Evolutionary conservation across 208 protist species (phyloP), one percentile per base, ranked within the genome.

Genomic region (Leishmania lainsoni): DNA sequence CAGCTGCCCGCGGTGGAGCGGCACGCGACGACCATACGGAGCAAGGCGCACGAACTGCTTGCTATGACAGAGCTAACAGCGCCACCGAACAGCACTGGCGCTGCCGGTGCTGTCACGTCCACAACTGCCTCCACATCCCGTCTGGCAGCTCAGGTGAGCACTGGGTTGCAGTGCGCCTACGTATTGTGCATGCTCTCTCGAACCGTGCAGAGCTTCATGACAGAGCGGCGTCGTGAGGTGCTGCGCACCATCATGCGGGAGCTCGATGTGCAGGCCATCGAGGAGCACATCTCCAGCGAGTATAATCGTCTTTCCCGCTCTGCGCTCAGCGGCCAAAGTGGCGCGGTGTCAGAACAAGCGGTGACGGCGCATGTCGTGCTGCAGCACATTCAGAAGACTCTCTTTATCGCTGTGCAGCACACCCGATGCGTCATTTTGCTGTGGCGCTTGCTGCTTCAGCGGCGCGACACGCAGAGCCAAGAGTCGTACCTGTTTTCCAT

Each of bases 181-280:
- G 85, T 86, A 58, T 79, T 95, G 22, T 89, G 88, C 26, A 90
- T 77, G 69, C 86, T 95, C 48, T 84, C 87, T 35, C 83, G 88
- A 20, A 88, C 88, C 10, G 75, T 94, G 51, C 76, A 88, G 29
- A 79, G 83, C 76, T 89, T 93, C 63, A 95, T 95, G 90, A 90
- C 86, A 20, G 93, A 97, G 83, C 90, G 87, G 52, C 93, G 93
- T 72, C 89, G 89, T 32, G 92, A 94, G 83, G 91, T 92, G 22
- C 79, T 94, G 73, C 87, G 87, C 70, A 84, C 77, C 39, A 85
- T 95, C 9, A 89, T 93, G 86, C 85, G 86, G 17, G 93, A 94
- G 59, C 81, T 95, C 16, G 90, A 97, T 70, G 51, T 79, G 51
- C 86, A 91, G 78, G 69, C 81, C 51, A 93, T 94, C 51, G 71